A percentile compares a stretch with the other conserved stretches of the same genome.
Evolutionary conservation across 2,329 filamentous ascomycete species (phyloP).

Genomic region (Lasiodiplodia theobromae): DNA sequence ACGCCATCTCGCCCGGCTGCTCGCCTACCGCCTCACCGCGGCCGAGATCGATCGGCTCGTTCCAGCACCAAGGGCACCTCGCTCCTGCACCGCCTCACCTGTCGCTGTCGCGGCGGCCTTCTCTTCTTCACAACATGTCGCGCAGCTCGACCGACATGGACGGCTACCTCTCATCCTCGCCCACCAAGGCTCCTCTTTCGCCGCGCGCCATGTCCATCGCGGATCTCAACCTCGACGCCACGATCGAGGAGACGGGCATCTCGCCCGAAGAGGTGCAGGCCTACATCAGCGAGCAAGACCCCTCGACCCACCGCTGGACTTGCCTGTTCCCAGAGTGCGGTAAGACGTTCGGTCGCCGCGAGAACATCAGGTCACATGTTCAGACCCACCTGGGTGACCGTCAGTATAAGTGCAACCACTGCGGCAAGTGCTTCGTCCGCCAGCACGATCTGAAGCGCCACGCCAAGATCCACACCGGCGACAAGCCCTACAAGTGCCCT

Average conservation of each 20-base stretch:
- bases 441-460: conserved; percentile 98
- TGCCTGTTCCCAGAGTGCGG: conserved; percentile 72
- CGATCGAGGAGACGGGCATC: conserved; percentile 79
- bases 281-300: conserved; percentile 57
- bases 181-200: conserved; percentile 38
- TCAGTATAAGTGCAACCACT: conserved; percentile 92
- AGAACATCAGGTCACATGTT: conserved; percentile 98
- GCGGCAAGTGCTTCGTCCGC: conserved; percentile 93
- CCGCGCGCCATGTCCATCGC: conserved; percentile 54
- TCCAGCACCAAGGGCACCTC: conserved; percentile 36
- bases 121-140: conserved; percentile 36
- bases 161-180: conserved; percentile 32
- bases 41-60: conserved; percentile 44
- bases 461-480: conserved; percentile 94
- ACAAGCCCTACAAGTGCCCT: conserved; percentile 93
- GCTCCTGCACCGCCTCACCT: conserved; percentile 36
- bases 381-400: conserved; percentile 97
- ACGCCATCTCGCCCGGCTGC: conserved; percentile 54
- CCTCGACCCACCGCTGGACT: conserved; percentile 53
- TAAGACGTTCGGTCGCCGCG: conserved; percentile 93
- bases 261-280: conserved; percentile 74
- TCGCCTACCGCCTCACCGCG: conserved; percentile 48
- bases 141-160: conserved; percentile 37
- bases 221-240: conserved; percentile 65
- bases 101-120: conserved; percentile 41